phyloP scores from a whole-genome alignment of 345 rosid species.

The Cochlearia excelsa region DNA sequence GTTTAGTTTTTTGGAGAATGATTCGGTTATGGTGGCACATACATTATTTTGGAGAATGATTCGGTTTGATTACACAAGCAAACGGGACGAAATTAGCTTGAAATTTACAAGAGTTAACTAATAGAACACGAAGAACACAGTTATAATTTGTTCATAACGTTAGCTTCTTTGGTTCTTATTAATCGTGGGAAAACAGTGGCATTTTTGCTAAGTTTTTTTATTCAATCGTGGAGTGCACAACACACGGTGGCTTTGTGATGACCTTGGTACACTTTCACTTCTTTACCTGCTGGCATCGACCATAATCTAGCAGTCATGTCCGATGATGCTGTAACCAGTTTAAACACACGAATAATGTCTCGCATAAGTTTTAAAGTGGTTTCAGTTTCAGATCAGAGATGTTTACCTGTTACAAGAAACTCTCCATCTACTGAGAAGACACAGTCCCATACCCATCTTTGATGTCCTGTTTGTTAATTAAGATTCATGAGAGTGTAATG shows the following conservation, averaged over 20 bases:
- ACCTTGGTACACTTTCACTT: constrained; percentile 71
- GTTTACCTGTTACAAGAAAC: constrained; percentile 77
- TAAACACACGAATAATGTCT: neutral
- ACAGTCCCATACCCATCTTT: constrained; percentile 98
- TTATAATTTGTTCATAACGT: too few relatives aligned
- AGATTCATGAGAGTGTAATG: neutral
- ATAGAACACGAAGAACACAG: too few relatives aligned
- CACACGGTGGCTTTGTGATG: constrained; percentile 94
- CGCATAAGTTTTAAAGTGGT: neutral
- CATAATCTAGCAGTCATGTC: constrained; percentile 90
- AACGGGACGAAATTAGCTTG: too few relatives aligned
- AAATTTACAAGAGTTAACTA: too few relatives aligned
- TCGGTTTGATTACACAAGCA: too few relatives aligned
- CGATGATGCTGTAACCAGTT: constrained; percentile 67
- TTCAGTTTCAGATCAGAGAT: neutral
- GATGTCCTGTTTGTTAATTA: constrained; percentile 57
- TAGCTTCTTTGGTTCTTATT: too few relatives aligned
- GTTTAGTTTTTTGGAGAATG: too few relatives aligned
- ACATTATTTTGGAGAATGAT: too few relatives aligned
- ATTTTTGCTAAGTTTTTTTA: too few relatives aligned
- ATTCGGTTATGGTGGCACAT: too few relatives aligned
- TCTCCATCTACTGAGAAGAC: constrained; percentile 99
- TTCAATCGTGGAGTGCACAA: constrained; percentile 83
- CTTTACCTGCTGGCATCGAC: constrained; percentile 66
- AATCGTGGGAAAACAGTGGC: too few relatives aligned